Evolutionary conservation across 306 rosid species (phyloP), one percentile per base, ranked within the genome.

Genomic region (Chamaecrista fasciculata): DNA sequence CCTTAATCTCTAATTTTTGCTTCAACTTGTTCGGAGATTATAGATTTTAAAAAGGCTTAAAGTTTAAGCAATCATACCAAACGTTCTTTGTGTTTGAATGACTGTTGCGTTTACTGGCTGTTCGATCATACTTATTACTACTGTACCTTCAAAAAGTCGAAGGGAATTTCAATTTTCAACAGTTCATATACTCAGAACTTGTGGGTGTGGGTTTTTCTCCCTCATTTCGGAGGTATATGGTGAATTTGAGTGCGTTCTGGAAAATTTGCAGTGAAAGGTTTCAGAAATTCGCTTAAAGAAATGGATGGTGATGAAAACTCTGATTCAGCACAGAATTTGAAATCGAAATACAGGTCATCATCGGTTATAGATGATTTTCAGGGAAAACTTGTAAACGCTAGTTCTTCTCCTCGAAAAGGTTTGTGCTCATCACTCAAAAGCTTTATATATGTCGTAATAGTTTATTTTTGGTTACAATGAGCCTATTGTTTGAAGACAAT

Each of bases 381-480:
- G n/a, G 49, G 24, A 80, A 76, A 40, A 58, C 34, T 66, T 83
- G 67, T 20, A 8, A 39, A 70, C 59, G 74, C 40, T 57, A 56
- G 68, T 79, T 73, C 86, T 65, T 81, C 90, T 3, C 73, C 75
- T 23, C 21, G 10, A 48, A 76, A 26, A 84, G 93, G 97, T 91
- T 72, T n/a, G n/a, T n/a, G n/a, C n/a, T n/a, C n/a, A 58, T 83
- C 75, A 75, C 55, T 43, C 18, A 18, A 42, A 67, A 37, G 49
- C 67, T 78, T 19, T 21, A 14, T 43, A 47, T 21, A 14, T 43
- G 48, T 70, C 49, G 39, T 25, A 47, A 44, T 61, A 36, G 44
- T 65, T 62, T 66, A 18, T 66, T 55, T 52, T 52, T 9, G 20
- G 55, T 39, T 16, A 1, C 19, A 26, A 19, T 51, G 37, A 37